Evolutionary conservation across 306 rosid genomes (phyloP).

Genomic region (Cucurbita moschata): DNA sequence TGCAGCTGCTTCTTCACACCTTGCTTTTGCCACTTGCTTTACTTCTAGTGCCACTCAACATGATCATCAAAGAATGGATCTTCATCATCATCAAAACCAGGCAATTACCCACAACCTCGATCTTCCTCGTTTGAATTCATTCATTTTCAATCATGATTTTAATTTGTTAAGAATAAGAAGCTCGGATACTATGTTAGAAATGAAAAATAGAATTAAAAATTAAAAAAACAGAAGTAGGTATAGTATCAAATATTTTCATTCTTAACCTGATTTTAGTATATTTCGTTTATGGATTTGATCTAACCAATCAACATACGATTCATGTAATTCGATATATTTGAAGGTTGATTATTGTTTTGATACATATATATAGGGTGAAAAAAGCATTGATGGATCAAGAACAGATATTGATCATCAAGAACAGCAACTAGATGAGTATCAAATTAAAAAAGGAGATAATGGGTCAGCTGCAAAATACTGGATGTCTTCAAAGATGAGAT

Average conservation of each 20-base stretch:
- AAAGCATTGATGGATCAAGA: not conserved
- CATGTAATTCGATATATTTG: not conserved
- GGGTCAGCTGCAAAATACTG: slow-evolving; percentile 24
- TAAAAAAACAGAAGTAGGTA: too few species aligned
- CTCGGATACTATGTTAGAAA: too few species aligned
- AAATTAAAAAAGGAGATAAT: not conserved
- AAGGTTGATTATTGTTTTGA: not conserved
- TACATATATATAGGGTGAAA: not conserved
- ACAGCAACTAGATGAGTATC: not conserved
- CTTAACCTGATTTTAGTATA: too few species aligned
- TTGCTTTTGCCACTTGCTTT: slow-evolving; percentile 17
- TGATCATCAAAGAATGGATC: slow-evolving; percentile 21
- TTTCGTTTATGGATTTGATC: too few species aligned
- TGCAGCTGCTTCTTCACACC: slow-evolving; percentile 31
- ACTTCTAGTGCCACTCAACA: not conserved
- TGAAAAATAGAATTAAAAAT: too few species aligned
- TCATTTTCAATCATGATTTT: not conserved
- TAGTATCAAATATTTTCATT: too few species aligned
- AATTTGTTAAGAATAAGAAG: too few species aligned
- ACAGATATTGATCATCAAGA: not conserved
- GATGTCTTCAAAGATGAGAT: slow-evolving; percentile 67
- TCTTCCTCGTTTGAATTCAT: not conserved
- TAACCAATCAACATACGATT: too few species aligned
- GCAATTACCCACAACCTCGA: slow-evolving; percentile 18
- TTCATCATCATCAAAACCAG: slow-evolving; percentile 19